Percentiles rank a stretch among this genome's conserved stretches.
Evolutionary conservation across 805 yeast species (phyloP).

Genomic region (Millerozyma acaciae): DNA sequence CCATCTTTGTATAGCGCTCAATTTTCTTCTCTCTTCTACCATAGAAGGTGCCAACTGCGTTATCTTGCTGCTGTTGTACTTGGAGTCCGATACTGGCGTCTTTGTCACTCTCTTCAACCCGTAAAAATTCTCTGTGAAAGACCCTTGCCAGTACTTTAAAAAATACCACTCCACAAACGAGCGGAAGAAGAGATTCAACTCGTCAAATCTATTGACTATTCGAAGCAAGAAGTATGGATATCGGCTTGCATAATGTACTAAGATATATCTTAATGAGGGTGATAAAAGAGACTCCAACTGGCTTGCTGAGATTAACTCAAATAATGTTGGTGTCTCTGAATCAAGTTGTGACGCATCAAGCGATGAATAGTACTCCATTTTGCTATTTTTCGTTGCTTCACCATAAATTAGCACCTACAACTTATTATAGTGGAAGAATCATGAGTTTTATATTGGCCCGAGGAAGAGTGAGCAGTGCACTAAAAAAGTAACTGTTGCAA

Average conservation of each 20-base stretch:
- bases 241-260: constrained; percentile 75
- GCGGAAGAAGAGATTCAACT: constrained; percentile 57
- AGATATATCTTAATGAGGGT: constrained; percentile 75
- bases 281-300: constrained; percentile 75
- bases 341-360: constrained; percentile 75
- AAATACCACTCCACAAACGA: constrained; percentile 69
- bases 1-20: constrained; percentile 50
- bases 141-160: constrained; percentile 69
- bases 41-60: constrained; percentile 36
- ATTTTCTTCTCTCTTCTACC: constrained; percentile 49
- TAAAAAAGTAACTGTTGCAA: too few relatives aligned
- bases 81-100: constrained; percentile 27
- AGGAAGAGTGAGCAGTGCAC: too few relatives aligned
- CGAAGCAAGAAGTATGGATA: constrained; percentile 67
- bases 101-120: constrained; percentile 68
- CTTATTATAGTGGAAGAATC: too few relatives aligned
- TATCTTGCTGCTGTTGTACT: constrained; percentile 29
- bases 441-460: too few relatives aligned
- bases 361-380: constrained; percentile 80
- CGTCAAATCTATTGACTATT: constrained; percentile 71
- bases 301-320: constrained; percentile 78
- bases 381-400: too few relatives aligned
- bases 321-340: constrained; percentile 76
- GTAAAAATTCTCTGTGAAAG: constrained; percentile 89
- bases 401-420: too few relatives aligned